These are phyloP conservation scores for Rhizopus stolonifer DNA, from an alignment of 371 early-diverging fungal genomes.

Conservation along the genomic window DNA sequence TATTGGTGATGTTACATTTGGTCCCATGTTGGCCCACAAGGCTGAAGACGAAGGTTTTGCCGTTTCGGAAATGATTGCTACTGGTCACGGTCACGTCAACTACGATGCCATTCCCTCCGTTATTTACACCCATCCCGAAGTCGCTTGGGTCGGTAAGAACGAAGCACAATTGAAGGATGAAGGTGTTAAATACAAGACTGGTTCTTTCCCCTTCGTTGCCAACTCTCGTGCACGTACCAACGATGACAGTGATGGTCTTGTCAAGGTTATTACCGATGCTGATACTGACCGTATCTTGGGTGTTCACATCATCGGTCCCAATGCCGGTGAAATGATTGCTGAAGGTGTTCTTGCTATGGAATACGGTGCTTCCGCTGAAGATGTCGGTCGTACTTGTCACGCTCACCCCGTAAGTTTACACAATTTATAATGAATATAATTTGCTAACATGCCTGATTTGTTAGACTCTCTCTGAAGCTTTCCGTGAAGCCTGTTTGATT, in stretches of 20 bases:
- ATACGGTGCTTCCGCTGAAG: constrained; percentile 95
- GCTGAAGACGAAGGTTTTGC: constrained; percentile 99
- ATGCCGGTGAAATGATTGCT: constrained; percentile 99
- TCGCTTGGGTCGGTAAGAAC: constrained; percentile 97
- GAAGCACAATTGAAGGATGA: constrained; percentile 90
- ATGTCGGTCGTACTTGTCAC: constrained; percentile 96
- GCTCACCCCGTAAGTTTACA: constrained; percentile 80
- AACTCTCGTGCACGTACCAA: constrained; percentile 98
- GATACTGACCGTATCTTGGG: constrained; percentile 96
- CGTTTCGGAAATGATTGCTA: constrained; percentile 89
- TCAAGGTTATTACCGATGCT: constrained; percentile 95
- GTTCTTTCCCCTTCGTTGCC: constrained; percentile 94
- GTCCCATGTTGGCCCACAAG: constrained; percentile 99
- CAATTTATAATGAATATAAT: not conserved
- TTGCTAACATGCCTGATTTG: constrained; percentile 1
- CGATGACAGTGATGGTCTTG: constrained; percentile 90
- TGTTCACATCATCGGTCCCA: constrained; percentile 96
- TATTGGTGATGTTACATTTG: constrained; percentile 96
- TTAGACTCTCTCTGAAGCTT: constrained; percentile 91
- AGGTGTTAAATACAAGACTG: constrained; percentile 84
- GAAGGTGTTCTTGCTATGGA: constrained; percentile 97
- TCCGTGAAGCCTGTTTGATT: constrained; percentile 96
- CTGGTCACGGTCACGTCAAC: constrained; percentile 96
- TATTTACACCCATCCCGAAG: constrained; percentile 98
- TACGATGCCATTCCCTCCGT: constrained; percentile 97